Percentiles rank a stretch among this genome's conserved stretches.
Evolutionary conservation across 345 rosid genomes (phyloP).

Genomic region (Balakata baccata): DNA sequence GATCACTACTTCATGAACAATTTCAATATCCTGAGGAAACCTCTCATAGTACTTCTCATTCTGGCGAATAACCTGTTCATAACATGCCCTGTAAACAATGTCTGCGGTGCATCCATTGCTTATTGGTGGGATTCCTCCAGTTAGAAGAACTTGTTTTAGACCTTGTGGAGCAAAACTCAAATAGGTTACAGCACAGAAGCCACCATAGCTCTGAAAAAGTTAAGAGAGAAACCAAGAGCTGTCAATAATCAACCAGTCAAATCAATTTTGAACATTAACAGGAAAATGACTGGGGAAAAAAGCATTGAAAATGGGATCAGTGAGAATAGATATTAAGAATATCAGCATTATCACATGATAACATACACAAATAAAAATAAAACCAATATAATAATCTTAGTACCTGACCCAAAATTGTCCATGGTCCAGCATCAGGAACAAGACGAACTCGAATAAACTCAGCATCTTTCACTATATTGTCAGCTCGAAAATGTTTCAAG

Average conservation of each 20-base stretch:
- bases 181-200: slow-evolving; percentile 87
- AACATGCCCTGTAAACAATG: slow-evolving; percentile 56
- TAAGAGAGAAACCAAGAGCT: not conserved
- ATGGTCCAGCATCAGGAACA: slow-evolving; percentile 77
- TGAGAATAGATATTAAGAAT: not conserved
- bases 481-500: slow-evolving; percentile 74
- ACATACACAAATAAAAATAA: not conserved
- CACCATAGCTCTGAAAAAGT: slow-evolving; percentile 70
- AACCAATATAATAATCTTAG: slow-evolving; percentile 3
- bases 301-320: not conserved
- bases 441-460: slow-evolving; percentile 75
- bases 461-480: slow-evolving; percentile 81
- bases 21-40: slow-evolving; percentile 74
- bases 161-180: slow-evolving; percentile 89
- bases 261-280: not conserved
- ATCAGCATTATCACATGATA: not conserved
- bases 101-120: slow-evolving; percentile 72
- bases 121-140: slow-evolving; percentile 91
- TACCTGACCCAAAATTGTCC: slow-evolving; percentile 94
- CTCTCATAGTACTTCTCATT: slow-evolving; percentile 86
- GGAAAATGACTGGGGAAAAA: not conserved
- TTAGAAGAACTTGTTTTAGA: slow-evolving; percentile 77
- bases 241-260: not conserved
- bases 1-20: slow-evolving; percentile 57
- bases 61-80: slow-evolving; percentile 55